Evolutionary conservation across 2,329 filamentous ascomycete species (phyloP), one percentile per base, ranked within the genome.

Genomic region (Calonectria ilicicola): DNA sequence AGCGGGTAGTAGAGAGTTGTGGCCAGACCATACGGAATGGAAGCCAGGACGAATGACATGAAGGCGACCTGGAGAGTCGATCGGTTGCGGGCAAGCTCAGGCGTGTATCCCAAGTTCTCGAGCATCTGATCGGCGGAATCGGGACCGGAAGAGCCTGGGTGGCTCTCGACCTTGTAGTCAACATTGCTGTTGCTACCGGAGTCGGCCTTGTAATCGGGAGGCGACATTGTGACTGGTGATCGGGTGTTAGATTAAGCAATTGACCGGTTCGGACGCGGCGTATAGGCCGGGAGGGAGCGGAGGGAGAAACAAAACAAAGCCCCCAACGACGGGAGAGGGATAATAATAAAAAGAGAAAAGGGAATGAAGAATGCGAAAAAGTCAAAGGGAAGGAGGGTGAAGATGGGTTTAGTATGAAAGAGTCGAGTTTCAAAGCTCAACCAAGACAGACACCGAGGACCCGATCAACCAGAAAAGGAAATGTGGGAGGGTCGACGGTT

Each of bases 11-110:
- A 88, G 76, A 94, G 82, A 9, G 92, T 94, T 1, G 93, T 95
- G 53, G 92, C 89, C 46, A 95, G 87, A 78, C 93, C 93, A 82
- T 94, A 95, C 12, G 93, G 93, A 73, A 94, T 93, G 3, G 93
- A 92, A 60, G 93, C 92, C 67, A 95, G 89, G 76, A 94, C 93
- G 80, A 94, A 95, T 73, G 91, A 93, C 92, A 93, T 94, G 87
- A 93, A 93, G 77, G 91, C 91, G 66, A 93, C 92, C 82, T 93
- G 91, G 75, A 91, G 86, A 2, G 92, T 93, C 53, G 92, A 93
- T 67, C 92, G 89, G 79, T 89, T 93, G 72, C 92, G 90, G 62
- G 87, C 83, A 71, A 94, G 83, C 83, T 94, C 91, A 67, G 91
- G 87, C 82, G 90, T 91, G 86, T 94, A 93, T 72, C 92, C 92